phyloP scores from a whole-genome alignment of 768 basidiomycete genomes.

The Rhizopogon vinicolor region DNA sequence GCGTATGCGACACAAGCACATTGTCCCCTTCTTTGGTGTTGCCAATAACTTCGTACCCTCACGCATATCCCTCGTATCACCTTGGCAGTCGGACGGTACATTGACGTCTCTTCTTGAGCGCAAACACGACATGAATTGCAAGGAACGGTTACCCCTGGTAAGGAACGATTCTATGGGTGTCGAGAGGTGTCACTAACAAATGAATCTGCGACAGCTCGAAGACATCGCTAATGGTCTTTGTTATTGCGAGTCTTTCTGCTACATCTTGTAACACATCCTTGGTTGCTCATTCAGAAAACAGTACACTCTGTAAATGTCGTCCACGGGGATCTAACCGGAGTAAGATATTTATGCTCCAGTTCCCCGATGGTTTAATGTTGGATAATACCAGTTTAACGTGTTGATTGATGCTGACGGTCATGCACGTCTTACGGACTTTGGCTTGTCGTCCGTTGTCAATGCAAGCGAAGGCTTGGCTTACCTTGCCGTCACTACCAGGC shows the following conservation, averaged over 20 bases:
- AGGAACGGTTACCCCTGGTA: constrained; percentile 8
- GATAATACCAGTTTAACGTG: not conserved
- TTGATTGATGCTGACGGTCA: not conserved
- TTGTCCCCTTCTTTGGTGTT: too few species aligned
- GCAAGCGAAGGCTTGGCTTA: not conserved
- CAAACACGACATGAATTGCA: not conserved
- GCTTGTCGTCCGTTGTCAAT: not conserved
- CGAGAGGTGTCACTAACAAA: not conserved
- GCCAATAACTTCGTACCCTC: too few species aligned
- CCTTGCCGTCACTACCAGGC: not conserved
- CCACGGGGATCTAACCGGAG: not conserved
- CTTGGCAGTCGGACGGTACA: constrained; percentile 17
- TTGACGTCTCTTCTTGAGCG: constrained; percentile 11
- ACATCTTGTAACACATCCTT: too few species aligned
- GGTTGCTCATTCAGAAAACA: not conserved
- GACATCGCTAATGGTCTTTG: not conserved
- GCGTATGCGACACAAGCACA: too few species aligned
- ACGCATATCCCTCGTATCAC: constrained; percentile 13
- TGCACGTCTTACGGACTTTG: not conserved
- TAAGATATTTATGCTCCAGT: not conserved
- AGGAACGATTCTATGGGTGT: not conserved
- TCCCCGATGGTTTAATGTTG: not conserved
- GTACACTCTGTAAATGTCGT: not conserved
- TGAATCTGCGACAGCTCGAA: not conserved
- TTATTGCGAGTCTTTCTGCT: not conserved